phyloP scores from a whole-genome alignment of 805 yeast species.

The Ogataea methanolica region DNA sequence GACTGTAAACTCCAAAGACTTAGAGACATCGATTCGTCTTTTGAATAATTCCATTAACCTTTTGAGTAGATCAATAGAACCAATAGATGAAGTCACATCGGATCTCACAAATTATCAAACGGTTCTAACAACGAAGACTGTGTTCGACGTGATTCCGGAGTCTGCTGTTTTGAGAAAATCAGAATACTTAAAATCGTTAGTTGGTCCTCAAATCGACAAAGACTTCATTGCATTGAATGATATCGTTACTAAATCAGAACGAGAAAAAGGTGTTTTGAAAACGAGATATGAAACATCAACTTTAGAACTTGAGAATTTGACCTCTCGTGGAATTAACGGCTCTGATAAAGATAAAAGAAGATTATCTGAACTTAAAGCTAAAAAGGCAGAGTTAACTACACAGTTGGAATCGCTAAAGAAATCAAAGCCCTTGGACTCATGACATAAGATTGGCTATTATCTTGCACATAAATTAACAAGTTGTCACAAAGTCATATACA shows the following conservation, averaged over 20 bases:
- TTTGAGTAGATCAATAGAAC: conserved; percentile 12
- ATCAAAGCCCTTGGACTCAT: no score
- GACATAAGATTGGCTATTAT: no score
- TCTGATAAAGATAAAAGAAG: conserved; percentile 17
- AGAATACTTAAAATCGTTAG: conserved; percentile 30
- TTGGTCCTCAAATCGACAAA: conserved; percentile 38
- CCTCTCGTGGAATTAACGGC: not conserved
- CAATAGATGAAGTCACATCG: conserved; percentile 23
- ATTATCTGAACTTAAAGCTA: not conserved
- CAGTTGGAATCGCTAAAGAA: conserved; percentile 3
- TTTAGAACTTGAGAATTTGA: conserved; percentile 30
- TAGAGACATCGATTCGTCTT: conserved; percentile 13
- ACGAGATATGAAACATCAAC: conserved; percentile 38
- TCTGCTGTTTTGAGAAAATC: conserved; percentile 39
- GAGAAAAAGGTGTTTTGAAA: conserved; percentile 29
- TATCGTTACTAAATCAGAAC: conserved; percentile 31
- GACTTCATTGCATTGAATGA: conserved; percentile 29
- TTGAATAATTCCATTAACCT: conserved; percentile 15
- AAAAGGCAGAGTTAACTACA: conserved; percentile 2
- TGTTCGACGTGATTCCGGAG: conserved; percentile 49
- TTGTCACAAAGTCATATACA: conserved; percentile 2
- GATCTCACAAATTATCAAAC: conserved; percentile 37
- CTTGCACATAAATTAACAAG: no score
- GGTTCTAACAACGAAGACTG: conserved; percentile 40
- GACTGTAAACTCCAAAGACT: conserved; percentile 6